A percentile compares a stretch with the other conserved stretches of the same genome.
Evolutionary conservation across 345 rosid genomes (phyloP).

Genomic region (Rhizophora mangle): DNA sequence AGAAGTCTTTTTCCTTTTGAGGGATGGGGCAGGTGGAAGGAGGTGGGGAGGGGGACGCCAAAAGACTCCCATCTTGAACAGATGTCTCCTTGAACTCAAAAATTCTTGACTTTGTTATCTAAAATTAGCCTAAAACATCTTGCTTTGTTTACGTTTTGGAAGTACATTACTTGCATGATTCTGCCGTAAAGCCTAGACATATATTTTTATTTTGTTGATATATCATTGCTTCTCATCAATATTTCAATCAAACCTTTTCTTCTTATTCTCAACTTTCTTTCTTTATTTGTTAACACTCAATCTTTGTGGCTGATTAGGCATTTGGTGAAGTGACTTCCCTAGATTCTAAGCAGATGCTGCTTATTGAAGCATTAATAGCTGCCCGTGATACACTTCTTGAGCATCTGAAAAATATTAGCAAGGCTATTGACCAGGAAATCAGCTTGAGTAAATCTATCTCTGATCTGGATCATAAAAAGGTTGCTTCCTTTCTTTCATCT

Average conservation of each 20-base stretch:
- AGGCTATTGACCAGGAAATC: constrained; percentile 43
- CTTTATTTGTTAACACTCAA: not conserved
- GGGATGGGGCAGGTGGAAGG: not conserved
- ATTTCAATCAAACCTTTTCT: too few species aligned
- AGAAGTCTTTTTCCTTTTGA: not conserved
- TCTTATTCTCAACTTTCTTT: not conserved
- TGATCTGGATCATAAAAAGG: constrained; percentile 41
- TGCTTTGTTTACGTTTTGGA: too few species aligned
- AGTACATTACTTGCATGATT: too few species aligned
- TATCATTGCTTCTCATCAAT: too few species aligned
- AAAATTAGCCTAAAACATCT: too few species aligned
- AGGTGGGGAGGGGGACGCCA: not conserved
- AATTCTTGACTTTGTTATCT: too few species aligned
- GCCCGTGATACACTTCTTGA: constrained; percentile 55
- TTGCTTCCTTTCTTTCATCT: constrained; percentile 32
- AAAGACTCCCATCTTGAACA: constrained; percentile 9
- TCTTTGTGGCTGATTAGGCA: constrained; percentile 38
- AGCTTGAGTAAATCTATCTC: constrained; percentile 48
- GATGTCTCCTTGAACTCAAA: too few species aligned
- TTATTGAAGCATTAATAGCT: constrained; percentile 60
- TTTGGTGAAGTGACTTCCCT: constrained; percentile 42
- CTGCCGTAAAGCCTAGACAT: too few species aligned
- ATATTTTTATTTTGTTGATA: too few species aligned
- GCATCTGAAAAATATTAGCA: constrained; percentile 61
- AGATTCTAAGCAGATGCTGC: constrained; percentile 40